Conservation (phyloP, 202 grass and related monocot species). For the Setaria italica region DNA sequence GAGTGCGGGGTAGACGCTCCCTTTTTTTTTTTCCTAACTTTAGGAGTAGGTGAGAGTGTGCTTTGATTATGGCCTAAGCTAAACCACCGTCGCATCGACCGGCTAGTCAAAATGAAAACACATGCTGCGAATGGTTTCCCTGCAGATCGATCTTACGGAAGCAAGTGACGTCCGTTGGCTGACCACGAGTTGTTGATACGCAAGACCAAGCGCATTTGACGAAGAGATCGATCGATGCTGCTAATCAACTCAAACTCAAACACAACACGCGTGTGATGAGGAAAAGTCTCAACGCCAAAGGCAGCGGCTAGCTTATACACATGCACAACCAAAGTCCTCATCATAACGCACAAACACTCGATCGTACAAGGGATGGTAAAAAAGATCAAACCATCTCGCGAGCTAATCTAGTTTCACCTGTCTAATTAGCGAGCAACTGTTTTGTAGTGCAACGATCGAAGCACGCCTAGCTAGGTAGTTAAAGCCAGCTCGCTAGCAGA, state of each 20-base stretch:
- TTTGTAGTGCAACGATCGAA: background rate
- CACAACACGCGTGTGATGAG: slow-evolving; percentile 1
- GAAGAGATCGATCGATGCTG: background rate
- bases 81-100: background rate
- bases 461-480: background rate
- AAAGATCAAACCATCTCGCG: background rate
- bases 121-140: background rate
- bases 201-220: slow-evolving; percentile 18
- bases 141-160: background rate
- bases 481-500: slow-evolving; percentile 45
- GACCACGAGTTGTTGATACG: slow-evolving; percentile 14
- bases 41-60: background rate
- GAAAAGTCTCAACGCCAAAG: background rate
- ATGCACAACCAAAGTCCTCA: background rate
- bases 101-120: background rate
- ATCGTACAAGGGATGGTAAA: background rate
- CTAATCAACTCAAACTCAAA: background rate
- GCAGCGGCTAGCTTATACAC: background rate
- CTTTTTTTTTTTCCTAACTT: background rate
- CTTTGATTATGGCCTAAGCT: background rate
- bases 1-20: too few relatives aligned
- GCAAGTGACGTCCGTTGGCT: background rate
- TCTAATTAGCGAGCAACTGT: slow-evolving; percentile 21
- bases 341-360: background rate
- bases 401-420: slow-evolving; percentile 29